A percentile compares a stretch with the other conserved stretches of the same genome.
These are phyloP conservation scores for Phialophora verrucosa DNA, from an alignment of 2,329 filamentous ascomycete genomes.

Conservation along the genomic window DNA sequence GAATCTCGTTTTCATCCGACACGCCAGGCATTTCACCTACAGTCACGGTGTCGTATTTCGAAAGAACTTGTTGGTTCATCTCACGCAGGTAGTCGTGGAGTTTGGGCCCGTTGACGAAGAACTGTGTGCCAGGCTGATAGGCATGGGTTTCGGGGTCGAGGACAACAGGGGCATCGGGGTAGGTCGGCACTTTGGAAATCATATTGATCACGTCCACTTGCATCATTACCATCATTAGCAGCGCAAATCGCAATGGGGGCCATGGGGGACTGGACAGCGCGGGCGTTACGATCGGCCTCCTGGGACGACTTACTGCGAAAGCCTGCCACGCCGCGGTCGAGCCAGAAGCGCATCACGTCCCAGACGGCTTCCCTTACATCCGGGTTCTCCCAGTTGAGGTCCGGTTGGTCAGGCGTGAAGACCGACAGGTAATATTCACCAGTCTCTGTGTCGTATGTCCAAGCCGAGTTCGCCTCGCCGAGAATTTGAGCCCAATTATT, in stretches of 20 bases:
- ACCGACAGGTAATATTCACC: conserved; percentile 78
- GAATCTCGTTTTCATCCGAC: conserved; percentile 44
- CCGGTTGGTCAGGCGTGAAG: conserved; percentile 77
- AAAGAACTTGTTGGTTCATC: conserved; percentile 45
- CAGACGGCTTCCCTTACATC: conserved; percentile 73
- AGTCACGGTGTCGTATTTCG: conserved; percentile 48
- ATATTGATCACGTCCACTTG: conserved; percentile 70
- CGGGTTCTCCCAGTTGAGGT: conserved; percentile 82
- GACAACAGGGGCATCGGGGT: conserved; percentile 53
- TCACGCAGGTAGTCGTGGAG: conserved; percentile 49
- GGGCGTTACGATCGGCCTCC: neutral
- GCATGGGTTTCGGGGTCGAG: conserved; percentile 48
- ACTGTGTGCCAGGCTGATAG: conserved; percentile 56
- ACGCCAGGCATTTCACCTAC: conserved; percentile 51
- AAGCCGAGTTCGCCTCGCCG: conserved; percentile 49
- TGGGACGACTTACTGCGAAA: conserved; percentile 56
- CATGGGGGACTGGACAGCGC: neutral
- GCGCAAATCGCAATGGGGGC: neutral
- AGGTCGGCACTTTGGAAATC: conserved; percentile 67
- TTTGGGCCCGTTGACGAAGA: conserved; percentile 43
- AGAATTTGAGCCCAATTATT: conserved; percentile 70
- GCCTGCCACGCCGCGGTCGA: conserved; percentile 72
- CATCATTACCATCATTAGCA: neutral
- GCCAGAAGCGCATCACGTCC: conserved; percentile 77
- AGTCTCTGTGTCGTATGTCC: conserved; percentile 71